phyloP scores from a whole-genome alignment of 805 yeast species.

The Candida berthetii region DNA sequence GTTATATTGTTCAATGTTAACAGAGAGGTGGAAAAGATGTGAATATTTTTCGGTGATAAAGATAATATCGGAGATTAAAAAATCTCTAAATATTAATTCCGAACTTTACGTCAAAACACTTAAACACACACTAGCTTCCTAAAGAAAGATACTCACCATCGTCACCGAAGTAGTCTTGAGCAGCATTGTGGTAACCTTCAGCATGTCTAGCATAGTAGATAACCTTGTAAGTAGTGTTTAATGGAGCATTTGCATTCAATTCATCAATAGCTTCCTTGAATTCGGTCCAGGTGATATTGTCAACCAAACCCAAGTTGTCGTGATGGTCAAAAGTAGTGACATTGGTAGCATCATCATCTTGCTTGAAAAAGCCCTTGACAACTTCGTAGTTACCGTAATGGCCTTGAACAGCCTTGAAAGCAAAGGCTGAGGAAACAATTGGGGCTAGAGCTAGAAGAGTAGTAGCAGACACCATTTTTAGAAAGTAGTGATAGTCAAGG shows the following conservation, averaged over 20 bases:
- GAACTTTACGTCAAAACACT: too few relatives aligned
- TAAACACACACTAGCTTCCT: too few relatives aligned
- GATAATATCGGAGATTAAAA: too few relatives aligned
- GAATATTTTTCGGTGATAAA: too few relatives aligned
- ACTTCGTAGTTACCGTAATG: background rate
- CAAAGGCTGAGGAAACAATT: background rate
- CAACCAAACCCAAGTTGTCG: constrained; percentile 34
- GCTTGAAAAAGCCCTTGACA: constrained; percentile 39
- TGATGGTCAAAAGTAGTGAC: constrained; percentile 32
- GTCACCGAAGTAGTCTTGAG: constrained; percentile 6
- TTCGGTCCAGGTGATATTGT: constrained; percentile 27
- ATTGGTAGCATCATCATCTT: constrained; percentile 34
- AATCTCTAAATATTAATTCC: too few relatives aligned
- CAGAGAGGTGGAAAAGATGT: too few relatives aligned
- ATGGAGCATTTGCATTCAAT: constrained; percentile 26
- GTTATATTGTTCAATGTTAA: too few relatives aligned
- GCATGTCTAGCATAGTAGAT: constrained; percentile 54
- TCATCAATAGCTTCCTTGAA: constrained; percentile 22
- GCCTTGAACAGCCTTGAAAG: background rate
- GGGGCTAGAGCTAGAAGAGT: background rate
- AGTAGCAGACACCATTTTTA: background rate
- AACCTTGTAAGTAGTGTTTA: constrained; percentile 35
- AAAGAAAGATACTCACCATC: too few relatives aligned
- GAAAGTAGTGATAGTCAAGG: too few relatives aligned
- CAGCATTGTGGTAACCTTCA: constrained; percentile 50